A percentile compares a stretch with the other conserved stretches of the same genome.
Evolutionary conservation across 345 rosid species (phyloP).

Genomic region (Citrus sinensis): DNA sequence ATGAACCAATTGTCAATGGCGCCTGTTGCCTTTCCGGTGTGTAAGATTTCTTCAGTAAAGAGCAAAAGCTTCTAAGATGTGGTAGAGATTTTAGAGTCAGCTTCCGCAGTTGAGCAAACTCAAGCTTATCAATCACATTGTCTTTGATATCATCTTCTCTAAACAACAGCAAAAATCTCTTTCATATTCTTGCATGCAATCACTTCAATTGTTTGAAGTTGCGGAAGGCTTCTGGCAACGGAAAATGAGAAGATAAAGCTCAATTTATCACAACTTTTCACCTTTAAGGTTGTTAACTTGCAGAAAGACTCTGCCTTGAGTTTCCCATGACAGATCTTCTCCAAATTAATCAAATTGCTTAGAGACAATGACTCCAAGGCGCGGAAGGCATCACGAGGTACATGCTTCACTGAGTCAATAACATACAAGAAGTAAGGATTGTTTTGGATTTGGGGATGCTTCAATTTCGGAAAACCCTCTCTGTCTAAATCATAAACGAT

Average conservation of each 20-base stretch:
- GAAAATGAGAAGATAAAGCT: conserved; percentile 9
- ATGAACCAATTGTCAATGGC: too few relatives aligned
- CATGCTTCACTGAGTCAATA: neutral
- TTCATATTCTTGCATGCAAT: neutral
- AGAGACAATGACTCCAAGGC: neutral
- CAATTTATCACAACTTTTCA: neutral
- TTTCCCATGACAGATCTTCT: conserved; percentile 7
- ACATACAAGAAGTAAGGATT: neutral
- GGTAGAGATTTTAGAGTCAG: neutral
- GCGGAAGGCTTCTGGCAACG: conserved; percentile 8
- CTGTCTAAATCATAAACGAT: neutral
- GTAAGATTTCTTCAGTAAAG: neutral
- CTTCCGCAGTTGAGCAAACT: neutral
- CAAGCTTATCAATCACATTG: neutral
- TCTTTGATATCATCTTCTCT: too few relatives aligned
- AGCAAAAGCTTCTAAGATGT: neutral
- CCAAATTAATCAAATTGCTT: conserved; percentile 2
- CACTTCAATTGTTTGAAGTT: conserved; percentile 19
- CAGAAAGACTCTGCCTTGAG: neutral
- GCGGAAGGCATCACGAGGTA: conserved; percentile 5
- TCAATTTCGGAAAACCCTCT: conserved; percentile 15
- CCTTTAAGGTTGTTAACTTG: conserved; percentile 4
- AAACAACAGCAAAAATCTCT: conserved; percentile 5
- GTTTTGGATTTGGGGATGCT: conserved; percentile 4
- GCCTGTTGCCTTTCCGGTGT: too few relatives aligned